These are phyloP conservation scores for Sporothrix pseudoabietina DNA, from an alignment of 2,329 filamentous ascomycete genomes.

Conservation along the genomic window DNA sequence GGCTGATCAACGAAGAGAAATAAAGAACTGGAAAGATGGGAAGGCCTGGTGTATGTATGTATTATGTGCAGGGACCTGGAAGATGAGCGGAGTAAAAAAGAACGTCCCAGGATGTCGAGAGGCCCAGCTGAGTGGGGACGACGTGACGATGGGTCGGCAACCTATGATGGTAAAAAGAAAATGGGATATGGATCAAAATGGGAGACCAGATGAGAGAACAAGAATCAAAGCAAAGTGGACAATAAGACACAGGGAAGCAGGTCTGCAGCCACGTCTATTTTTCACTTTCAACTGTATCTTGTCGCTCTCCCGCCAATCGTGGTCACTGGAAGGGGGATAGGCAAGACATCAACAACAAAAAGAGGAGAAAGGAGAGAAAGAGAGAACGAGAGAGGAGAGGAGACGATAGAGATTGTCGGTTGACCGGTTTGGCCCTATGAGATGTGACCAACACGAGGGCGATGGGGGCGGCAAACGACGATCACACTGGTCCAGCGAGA, in stretches of 20 bases:
- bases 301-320: slow-evolving; percentile 16
- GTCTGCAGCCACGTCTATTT: background rate
- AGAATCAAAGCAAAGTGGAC: background rate
- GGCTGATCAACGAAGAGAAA: slow-evolving; percentile 8
- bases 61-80: background rate
- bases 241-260: background rate
- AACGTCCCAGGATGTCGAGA: background rate
- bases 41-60: background rate
- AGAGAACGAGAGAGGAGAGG: background rate
- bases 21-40: background rate
- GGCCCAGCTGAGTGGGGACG: background rate
- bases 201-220: background rate
- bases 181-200: too few species aligned
- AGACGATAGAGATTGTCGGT: slow-evolving; percentile 13
- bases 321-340: background rate
- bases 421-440: background rate
- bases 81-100: background rate
- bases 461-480: slow-evolving; percentile 13
- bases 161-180: background rate
- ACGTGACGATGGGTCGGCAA: background rate
- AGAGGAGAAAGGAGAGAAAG: background rate
- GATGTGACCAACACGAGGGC: slow-evolving; percentile 16
- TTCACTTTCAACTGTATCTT: background rate
- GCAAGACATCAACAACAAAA: background rate
- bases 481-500: background rate